Percentiles rank a stretch among this genome's conserved stretches.
phyloP scores from a whole-genome alignment of 306 rosid species.

The Citrullus mucosospermus region DNA sequence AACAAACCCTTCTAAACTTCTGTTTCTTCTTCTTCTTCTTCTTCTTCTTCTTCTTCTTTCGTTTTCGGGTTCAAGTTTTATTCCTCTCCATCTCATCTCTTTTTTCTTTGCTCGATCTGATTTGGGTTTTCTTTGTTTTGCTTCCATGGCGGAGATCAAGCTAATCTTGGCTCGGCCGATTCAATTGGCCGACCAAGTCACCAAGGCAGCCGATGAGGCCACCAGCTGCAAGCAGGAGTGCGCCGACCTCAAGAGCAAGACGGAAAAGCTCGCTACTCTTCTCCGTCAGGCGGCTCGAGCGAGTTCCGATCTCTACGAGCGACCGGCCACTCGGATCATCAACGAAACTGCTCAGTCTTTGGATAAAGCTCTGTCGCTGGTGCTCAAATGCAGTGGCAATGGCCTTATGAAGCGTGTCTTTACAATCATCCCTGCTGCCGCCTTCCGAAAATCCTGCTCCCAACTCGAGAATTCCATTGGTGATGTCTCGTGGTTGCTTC shows the following conservation, averaged over 20 bases:
- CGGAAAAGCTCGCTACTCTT: slow-evolving; percentile 60
- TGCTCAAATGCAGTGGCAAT: slow-evolving; percentile 51
- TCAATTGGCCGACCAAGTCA: slow-evolving; percentile 68
- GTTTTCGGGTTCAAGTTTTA: neutral
- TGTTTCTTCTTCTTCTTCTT: neutral
- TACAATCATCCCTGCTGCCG: slow-evolving; percentile 58
- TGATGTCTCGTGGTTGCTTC: slow-evolving; percentile 82
- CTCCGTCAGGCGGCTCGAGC: slow-evolving; percentile 88
- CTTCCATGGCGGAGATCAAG: slow-evolving; percentile 73
- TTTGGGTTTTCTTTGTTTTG: slow-evolving; percentile 9
- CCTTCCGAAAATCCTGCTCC: slow-evolving; percentile 52
- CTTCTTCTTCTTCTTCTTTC: neutral
- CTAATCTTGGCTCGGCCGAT: slow-evolving; percentile 62
- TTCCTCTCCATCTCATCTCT: neutral
- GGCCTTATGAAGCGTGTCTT: slow-evolving; percentile 70
- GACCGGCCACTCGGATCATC: slow-evolving; percentile 72
- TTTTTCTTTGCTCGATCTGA: slow-evolving; percentile 7
- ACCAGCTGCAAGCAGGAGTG: slow-evolving; percentile 59
- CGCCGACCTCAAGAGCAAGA: slow-evolving; percentile 52
- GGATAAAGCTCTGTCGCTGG: slow-evolving; percentile 45
- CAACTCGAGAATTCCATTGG: slow-evolving; percentile 74
- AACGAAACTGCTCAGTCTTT: slow-evolving; percentile 69
- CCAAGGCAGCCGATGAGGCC: slow-evolving; percentile 59
- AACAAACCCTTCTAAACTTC: neutral
- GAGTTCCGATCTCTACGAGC: slow-evolving; percentile 78